A percentile compares a stretch with the other conserved stretches of the same genome.
Evolutionary conservation across 306 rosid species (phyloP).

Genomic region (Albizia julibrissin): DNA sequence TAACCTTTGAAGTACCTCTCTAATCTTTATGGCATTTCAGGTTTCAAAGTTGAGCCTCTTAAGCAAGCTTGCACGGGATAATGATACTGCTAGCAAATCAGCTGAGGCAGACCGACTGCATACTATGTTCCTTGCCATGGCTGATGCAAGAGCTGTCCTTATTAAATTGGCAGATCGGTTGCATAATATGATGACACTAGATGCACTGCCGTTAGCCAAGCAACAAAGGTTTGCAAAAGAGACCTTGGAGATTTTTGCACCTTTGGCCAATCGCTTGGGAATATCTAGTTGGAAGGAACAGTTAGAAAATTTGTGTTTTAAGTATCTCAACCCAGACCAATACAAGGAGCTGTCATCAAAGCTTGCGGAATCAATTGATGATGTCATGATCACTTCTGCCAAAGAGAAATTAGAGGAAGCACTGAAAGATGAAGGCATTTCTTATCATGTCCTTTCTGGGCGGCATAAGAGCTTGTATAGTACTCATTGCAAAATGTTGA

Average conservation of each 20-base stretch:
- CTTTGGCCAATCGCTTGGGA: conserved; percentile 92
- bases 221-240: conserved; percentile 95
- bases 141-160: conserved; percentile 96
- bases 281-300: conserved; percentile 92
- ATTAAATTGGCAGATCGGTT: conserved; percentile 91
- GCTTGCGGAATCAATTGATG: conserved; percentile 77
- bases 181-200: conserved; percentile 93
- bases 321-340: conserved; percentile 78
- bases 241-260: conserved; percentile 96
- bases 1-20: conserved; percentile 25
- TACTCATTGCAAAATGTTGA: conserved; percentile 81
- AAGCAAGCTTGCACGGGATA: conserved; percentile 95
- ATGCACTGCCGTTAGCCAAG: conserved; percentile 71
- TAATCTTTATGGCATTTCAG: conserved; percentile 45
- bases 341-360: conserved; percentile 72
- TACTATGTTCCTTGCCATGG: conserved; percentile 99
- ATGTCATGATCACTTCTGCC: conserved; percentile 79
- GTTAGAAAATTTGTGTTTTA: conserved; percentile 84
- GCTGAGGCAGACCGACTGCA: conserved; percentile 93
- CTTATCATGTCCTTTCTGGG: conserved; percentile 80
- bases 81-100: conserved; percentile 77
- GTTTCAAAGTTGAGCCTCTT: conserved; percentile 92
- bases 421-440: conserved; percentile 67
- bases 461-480: conserved; percentile 95
- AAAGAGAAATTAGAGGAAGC: conserved; percentile 59